phyloP scores from a whole-genome alignment of 2,329 filamentous ascomycete species.

The Cladophialophora psammophila region DNA sequence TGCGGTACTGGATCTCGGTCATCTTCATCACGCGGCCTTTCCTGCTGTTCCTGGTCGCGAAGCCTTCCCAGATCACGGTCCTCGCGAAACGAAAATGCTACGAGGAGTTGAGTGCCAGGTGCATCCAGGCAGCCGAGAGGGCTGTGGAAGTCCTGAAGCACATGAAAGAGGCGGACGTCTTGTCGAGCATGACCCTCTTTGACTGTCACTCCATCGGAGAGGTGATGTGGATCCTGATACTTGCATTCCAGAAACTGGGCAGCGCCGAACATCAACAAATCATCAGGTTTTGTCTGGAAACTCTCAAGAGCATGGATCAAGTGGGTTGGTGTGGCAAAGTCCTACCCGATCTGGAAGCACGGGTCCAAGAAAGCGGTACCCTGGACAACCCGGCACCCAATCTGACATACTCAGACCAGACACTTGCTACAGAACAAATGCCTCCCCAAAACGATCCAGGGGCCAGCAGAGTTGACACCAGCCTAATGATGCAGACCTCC shows the following conservation, averaged over 20 bases:
- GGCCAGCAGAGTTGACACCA: background rate
- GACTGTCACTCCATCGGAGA: background rate
- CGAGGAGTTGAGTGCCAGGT: background rate
- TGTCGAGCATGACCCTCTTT: background rate
- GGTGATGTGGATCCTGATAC: background rate
- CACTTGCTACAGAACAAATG: background rate
- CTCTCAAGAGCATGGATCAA: background rate
- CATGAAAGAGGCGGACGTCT: background rate
- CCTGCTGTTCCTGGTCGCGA: background rate
- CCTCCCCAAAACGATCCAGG: background rate
- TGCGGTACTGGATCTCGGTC: background rate
- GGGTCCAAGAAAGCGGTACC: background rate
- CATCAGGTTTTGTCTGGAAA: background rate
- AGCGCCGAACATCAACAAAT: background rate
- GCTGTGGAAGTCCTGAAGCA: background rate
- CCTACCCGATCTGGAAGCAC: background rate
- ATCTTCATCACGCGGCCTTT: background rate
- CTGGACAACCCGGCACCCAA: background rate
- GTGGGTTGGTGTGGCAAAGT: background rate
- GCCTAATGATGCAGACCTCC: background rate
- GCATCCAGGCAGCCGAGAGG: background rate
- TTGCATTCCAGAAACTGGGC: background rate
- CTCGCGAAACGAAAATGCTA: background rate
- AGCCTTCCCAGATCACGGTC: background rate
- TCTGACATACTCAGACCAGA: background rate